Base-by-base conservation (phyloP, 2,329 filamentous ascomycete species). In the Neoarthrinium moseri region DNA sequence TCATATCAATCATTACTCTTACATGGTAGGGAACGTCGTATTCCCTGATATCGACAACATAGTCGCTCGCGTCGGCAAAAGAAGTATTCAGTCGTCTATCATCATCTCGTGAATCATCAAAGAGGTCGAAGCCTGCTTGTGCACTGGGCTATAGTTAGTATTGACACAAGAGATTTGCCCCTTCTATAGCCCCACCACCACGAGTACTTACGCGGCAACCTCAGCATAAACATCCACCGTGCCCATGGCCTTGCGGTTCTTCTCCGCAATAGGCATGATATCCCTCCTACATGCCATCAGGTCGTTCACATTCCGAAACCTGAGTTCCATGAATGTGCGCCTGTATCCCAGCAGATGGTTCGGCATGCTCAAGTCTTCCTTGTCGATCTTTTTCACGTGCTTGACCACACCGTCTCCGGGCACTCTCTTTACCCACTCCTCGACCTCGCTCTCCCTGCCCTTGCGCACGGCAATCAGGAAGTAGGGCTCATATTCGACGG, bases 1-100 rank as follows among this genome's bases (percentile, higher is more conserved):
- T 80, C 77, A 90, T 81, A 71, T 99, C 94, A 72, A 99, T 99
- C 70, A 95, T 89, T 72, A 99, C 92, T 80, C 94, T 84, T 63
- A 99, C 94, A 75, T 99, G 94, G 75, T 99, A 99, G 54, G 94
- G 95, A 60, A 99, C 95, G 70, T 99, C 94, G 69, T 95, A 99
- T 75, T 99, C 94, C 77, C 94, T 85, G 66, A 99, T 95, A 79
- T 99, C 95, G 72, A 96, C 81, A 78, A 99, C 91, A 68, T 86
- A 96, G 77, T 97, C 92, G 77, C 91, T 96, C 48, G 92, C 91
- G 68, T 97, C 91, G 57, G 85, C 77, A 72, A 90, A 85, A 55
- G 77, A 76, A 66, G 79, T 80, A 74, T 86, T 91, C 72, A 78
- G 75, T 79, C 86, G 84, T 84, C 79, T 81, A 67, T 94, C 87